phyloP scores from a whole-genome alignment of 2,329 filamentous ascomycete genomes.

The Fusarium newnesense region DNA sequence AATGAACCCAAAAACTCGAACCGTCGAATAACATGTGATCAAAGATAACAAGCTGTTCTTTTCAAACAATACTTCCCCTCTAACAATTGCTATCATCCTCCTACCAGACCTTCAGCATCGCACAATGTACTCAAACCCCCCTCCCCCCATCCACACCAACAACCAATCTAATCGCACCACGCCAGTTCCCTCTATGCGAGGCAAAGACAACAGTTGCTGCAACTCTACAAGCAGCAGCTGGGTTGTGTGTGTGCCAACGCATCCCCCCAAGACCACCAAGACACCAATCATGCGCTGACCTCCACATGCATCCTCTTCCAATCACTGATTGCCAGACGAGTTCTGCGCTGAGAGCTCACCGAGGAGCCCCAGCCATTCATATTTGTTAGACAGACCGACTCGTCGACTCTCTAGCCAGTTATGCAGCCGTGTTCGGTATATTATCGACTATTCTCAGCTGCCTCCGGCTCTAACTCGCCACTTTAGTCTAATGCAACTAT shows the following conservation, averaged over 20 bases:
- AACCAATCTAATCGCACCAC: slow-evolving; percentile 36
- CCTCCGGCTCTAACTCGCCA: slow-evolving; percentile 14
- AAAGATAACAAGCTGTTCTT: background rate
- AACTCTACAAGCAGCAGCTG: slow-evolving; percentile 27
- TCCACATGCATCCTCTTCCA: slow-evolving; percentile 37
- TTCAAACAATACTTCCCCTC: slow-evolving; percentile 20
- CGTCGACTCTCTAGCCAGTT: slow-evolving; percentile 19
- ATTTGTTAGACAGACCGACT: slow-evolving; percentile 38
- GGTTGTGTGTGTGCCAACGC: slow-evolving; percentile 40
- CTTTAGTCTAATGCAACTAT: slow-evolving; percentile 21
- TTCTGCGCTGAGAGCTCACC: slow-evolving; percentile 26
- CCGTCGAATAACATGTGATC: slow-evolving; percentile 2
- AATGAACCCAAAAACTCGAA: slow-evolving; percentile 13
- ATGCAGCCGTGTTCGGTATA: slow-evolving; percentile 29
- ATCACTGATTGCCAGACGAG: slow-evolving; percentile 39
- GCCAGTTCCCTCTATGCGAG: slow-evolving; percentile 40
- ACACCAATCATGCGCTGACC: slow-evolving; percentile 46
- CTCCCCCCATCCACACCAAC: slow-evolving; percentile 23
- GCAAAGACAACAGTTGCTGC: slow-evolving; percentile 39
- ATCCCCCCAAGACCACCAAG: slow-evolving; percentile 24
- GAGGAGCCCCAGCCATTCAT: slow-evolving; percentile 23
- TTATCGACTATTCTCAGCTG: slow-evolving; percentile 27
- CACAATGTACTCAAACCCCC: slow-evolving; percentile 17
- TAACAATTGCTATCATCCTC: slow-evolving; percentile 28
- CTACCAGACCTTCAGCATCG: slow-evolving; percentile 12